Evolutionary conservation across 2,329 filamentous ascomycete genomes (phyloP), one percentile per base, ranked within the genome.

Genomic region (Mariannaea elegans): DNA sequence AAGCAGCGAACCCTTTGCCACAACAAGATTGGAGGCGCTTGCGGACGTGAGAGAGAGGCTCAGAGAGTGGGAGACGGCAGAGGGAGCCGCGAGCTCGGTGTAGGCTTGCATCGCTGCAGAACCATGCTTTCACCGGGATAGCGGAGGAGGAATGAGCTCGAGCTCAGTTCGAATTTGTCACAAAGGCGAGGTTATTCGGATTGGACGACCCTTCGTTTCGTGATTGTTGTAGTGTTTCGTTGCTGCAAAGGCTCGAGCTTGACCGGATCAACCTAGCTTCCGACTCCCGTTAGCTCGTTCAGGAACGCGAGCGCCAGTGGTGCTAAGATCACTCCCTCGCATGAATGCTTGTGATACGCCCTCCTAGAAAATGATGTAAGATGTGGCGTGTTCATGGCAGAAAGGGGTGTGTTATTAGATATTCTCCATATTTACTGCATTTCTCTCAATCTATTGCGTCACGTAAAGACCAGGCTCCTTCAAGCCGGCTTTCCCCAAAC

Each of bases 21-120:
- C 88, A 67, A 97, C 82, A 67, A 99, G 86, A 75, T 98, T 97
- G 76, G 86, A 90, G 69, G 91, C 87, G 65, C 89, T 84, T 48
- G 91, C 79, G 45, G 90, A 90, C 45, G 90, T 84, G 73, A 99
- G 93, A 32, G 93, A 87, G 38, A 97, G 80, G 61, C 83, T 86
- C 72, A 97, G 80, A 65, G 94, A 92, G 80, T 97, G 91, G 72
- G 93, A 94, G 79, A 98, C 93, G 75, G 94, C 94, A 76, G 94
- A 96, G 54, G 95, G 94, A 81, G 94, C 91, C 76, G 93, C 89
- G 76, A 99, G 84, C 84, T 99, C 95, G 73, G 93, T 94, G 81
- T 98, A 98, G 84, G 93, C 97, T 87, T 98, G 94, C 94, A 98
- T 98, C 46, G 67, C 66, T 64, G 72, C 74, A 70, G 69, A 65